These are phyloP conservation scores for Laburnicola sp. DNA, from an alignment of 2,329 filamentous ascomycete genomes.

Conservation along the genomic window DNA sequence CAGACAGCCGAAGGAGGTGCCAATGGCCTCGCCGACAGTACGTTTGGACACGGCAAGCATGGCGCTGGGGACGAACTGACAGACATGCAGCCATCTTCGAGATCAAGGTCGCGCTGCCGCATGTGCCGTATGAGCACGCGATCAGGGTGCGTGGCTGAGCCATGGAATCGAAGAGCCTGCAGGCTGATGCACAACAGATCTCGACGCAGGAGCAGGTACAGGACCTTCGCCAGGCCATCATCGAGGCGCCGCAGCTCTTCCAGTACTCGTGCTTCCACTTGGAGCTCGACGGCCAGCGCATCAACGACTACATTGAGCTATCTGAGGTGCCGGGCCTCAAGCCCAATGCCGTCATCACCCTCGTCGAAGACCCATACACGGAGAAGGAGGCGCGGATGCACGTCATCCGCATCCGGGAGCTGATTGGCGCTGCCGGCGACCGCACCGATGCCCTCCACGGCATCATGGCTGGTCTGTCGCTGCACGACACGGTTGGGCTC, in stretches of 20 bases:
- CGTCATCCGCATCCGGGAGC: constrained; percentile 83
- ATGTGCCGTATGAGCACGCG: constrained; percentile 76
- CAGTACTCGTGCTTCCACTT: constrained; percentile 99
- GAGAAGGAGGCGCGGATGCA: constrained; percentile 98
- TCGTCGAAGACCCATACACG: constrained; percentile 95
- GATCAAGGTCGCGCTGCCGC: constrained; percentile 79
- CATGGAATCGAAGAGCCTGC: background rate
- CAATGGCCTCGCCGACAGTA: constrained; percentile 40
- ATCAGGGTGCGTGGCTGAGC: constrained; percentile 68
- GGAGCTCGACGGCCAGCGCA: constrained; percentile 81
- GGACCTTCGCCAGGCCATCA: constrained; percentile 93
- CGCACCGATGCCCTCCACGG: constrained; percentile 86
- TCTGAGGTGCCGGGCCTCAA: constrained; percentile 83
- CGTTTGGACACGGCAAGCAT: constrained; percentile 8
- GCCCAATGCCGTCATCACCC: constrained; percentile 73
- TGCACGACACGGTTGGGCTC: constrained; percentile 76
- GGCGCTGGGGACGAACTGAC: constrained; percentile 9
- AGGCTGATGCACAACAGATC: constrained; percentile 59
- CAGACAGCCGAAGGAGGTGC: constrained; percentile 30
- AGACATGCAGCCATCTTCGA: constrained; percentile 59
- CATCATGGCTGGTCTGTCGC: constrained; percentile 78
- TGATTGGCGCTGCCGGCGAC: constrained; percentile 89
- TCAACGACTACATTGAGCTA: constrained; percentile 94
- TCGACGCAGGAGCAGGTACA: constrained; percentile 95
- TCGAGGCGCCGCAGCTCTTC: constrained; percentile 89